Evolutionary conservation across 108 stramenopile genomes (phyloP).

Genomic region (Mediolabrus comicus): DNA sequence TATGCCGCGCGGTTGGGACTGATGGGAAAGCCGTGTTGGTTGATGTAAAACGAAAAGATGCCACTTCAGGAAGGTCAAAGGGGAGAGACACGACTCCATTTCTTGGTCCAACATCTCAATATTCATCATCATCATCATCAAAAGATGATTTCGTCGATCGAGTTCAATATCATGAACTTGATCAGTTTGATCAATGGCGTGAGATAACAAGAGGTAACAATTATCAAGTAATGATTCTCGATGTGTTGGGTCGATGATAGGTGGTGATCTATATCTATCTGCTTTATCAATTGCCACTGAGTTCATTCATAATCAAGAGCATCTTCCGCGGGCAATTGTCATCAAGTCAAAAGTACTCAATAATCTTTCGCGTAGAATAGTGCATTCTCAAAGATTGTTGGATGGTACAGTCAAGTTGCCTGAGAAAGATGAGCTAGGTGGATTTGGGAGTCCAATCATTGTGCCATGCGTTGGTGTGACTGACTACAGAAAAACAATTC

Average conservation of each 20-base stretch:
- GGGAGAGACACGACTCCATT: neutral
- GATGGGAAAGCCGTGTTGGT: conserved; percentile 24
- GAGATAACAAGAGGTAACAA: conserved; percentile 26
- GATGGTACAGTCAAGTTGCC: neutral
- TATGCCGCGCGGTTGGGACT: conserved; percentile 5
- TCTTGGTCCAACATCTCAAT: neutral
- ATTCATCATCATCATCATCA: conserved; percentile 21
- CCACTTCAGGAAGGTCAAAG: conserved; percentile 4
- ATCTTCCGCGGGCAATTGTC: neutral
- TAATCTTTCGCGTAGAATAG: conserved; percentile 19
- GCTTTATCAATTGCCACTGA: conserved; percentile 27
- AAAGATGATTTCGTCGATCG: conserved; percentile 5
- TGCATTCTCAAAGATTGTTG: conserved; percentile 17
- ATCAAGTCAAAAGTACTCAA: conserved; percentile 45
- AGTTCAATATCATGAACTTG: conserved; percentile 6
- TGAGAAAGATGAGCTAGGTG: neutral
- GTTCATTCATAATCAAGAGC: neutral
- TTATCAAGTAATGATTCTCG: conserved; percentile 46
- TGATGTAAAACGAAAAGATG: conserved; percentile 46
- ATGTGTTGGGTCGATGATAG: conserved; percentile 40
- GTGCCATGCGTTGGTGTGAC: conserved; percentile 49
- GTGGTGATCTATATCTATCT: conserved; percentile 52
- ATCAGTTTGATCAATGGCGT: conserved; percentile 37
- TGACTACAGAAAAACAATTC: conserved; percentile 51
- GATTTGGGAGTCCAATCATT: conserved; percentile 6